Conservation (phyloP, 2,329 filamentous ascomycete species). For the Colletotrichum sublineola region DNA sequence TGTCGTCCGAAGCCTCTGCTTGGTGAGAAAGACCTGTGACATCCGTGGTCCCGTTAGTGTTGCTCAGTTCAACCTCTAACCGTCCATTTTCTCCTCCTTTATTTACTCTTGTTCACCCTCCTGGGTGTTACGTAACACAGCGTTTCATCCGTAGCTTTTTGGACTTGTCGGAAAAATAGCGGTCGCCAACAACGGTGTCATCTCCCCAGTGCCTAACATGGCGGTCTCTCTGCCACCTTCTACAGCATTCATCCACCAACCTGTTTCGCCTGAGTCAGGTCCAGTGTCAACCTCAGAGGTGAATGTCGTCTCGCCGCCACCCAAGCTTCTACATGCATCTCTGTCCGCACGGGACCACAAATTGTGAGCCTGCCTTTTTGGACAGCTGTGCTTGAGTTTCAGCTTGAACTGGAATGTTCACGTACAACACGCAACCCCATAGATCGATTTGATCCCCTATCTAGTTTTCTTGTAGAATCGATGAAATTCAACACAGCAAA, state of each 20-base stretch:
- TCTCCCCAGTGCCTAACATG: no score
- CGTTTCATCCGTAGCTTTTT: not conserved
- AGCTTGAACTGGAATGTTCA: slow-evolving; percentile 14
- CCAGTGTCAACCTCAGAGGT: not conserved
- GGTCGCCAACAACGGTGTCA: not conserved
- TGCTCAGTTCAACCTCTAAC: not conserved
- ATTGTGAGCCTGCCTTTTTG: no score
- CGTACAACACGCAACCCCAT: no score
- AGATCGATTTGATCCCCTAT: no score
- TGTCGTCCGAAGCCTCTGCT: not conserved
- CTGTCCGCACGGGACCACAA: not conserved
- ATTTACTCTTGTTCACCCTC: no score
- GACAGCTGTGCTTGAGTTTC: no score
- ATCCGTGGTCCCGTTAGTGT: not conserved
- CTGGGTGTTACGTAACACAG: not conserved
- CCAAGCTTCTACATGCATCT: not conserved
- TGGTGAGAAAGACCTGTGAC: not conserved
- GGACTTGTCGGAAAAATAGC: not conserved
- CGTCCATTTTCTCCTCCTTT: no score
- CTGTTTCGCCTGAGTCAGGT: not conserved
- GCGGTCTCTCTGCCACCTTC: not conserved
- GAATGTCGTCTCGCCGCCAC: not conserved
- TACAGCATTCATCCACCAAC: not conserved
- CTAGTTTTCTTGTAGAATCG: no score
- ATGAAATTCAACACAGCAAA: no score